Evolutionary conservation across 2,329 filamentous ascomycete genomes (phyloP).

Genomic region (Calonectria pauciramosa): DNA sequence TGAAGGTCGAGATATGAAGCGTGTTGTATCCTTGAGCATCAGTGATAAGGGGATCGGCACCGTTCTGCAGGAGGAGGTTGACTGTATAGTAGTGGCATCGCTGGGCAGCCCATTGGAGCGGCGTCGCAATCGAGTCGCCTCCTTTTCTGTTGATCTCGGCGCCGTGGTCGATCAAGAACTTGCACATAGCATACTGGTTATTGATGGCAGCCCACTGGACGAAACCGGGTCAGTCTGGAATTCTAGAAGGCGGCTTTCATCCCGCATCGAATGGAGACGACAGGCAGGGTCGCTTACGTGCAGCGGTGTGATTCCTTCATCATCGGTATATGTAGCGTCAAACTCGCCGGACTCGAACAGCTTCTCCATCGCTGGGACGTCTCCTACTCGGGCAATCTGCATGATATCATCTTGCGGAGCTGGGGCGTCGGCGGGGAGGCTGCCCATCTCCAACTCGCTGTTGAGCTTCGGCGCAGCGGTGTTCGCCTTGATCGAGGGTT

Average conservation of each 20-base stretch:
- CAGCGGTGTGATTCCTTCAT: slow-evolving; percentile 94
- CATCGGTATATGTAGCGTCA: slow-evolving; percentile 86
- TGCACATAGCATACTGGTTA: slow-evolving; percentile 97
- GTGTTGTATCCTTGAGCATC: slow-evolving; percentile 99
- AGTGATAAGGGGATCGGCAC: slow-evolving; percentile 91
- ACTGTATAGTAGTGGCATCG: slow-evolving; percentile 97
- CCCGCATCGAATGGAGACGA: background rate
- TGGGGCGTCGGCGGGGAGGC: slow-evolving; percentile 57
- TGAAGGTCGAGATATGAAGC: slow-evolving; percentile 95
- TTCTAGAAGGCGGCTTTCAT: background rate
- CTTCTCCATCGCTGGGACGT: slow-evolving; percentile 88
- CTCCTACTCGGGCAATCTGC: slow-evolving; percentile 91
- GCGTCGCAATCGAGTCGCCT: slow-evolving; percentile 93
- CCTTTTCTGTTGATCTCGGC: slow-evolving; percentile 96
- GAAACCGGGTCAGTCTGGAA: slow-evolving; percentile 28
- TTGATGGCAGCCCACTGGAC: slow-evolving; percentile 97
- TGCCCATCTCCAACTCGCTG: slow-evolving; percentile 69
- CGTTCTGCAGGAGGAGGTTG: slow-evolving; percentile 89
- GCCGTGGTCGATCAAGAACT: slow-evolving; percentile 87
- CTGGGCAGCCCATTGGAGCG: slow-evolving; percentile 97
- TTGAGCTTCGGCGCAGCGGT: slow-evolving; percentile 69
- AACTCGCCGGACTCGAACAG: slow-evolving; percentile 87
- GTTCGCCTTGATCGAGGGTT: slow-evolving; percentile 68
- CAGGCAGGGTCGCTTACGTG: slow-evolving; percentile 73
- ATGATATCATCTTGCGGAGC: slow-evolving; percentile 83